Conservation (phyloP, 176 grass and related monocot species). For the Musa schizocarpa region DNA sequence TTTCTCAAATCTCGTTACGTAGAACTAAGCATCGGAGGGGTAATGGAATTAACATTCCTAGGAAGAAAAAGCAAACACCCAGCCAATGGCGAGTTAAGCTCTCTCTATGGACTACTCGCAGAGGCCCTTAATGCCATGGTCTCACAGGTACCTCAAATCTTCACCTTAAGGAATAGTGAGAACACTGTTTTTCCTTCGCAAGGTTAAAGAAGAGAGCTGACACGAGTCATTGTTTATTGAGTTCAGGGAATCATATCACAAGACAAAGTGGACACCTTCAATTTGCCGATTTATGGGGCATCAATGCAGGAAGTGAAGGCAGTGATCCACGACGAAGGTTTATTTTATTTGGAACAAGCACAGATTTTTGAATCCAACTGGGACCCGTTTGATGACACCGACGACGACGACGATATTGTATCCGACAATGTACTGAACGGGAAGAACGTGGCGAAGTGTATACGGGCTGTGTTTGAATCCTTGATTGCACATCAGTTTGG, state of each 20-base stretch:
- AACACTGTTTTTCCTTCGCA: too few relatives aligned
- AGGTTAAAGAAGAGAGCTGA: too few relatives aligned
- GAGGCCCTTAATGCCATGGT: constrained; percentile 19
- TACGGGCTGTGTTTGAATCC: constrained; percentile 13
- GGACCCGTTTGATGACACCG: constrained; percentile 23
- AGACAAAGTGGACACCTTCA: constrained; percentile 15
- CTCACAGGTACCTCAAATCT: constrained; percentile 4
- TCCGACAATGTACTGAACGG: constrained; percentile 4
- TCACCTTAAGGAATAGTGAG: not conserved
- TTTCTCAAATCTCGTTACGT: constrained; percentile 32
- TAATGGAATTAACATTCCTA: constrained; percentile 31
- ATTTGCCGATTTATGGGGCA: constrained; percentile 15
- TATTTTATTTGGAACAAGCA: constrained; percentile 15
- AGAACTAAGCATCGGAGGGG: constrained; percentile 25
- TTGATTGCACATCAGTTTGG: constrained; percentile 31
- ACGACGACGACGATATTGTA: not conserved
- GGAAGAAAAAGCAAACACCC: constrained; percentile 20
- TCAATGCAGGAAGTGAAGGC: constrained; percentile 25
- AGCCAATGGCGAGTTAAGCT: not conserved
- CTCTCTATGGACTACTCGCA: not conserved
- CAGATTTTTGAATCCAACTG: constrained; percentile 14
- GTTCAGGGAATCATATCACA: constrained; percentile 18
- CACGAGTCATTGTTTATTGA: not conserved
- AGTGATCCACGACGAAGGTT: not conserved
- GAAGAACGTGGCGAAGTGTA: not conserved